Conservation (phyloP, 495 filamentous ascomycete genomes). For the Aspergillus haitiensis region DNA sequence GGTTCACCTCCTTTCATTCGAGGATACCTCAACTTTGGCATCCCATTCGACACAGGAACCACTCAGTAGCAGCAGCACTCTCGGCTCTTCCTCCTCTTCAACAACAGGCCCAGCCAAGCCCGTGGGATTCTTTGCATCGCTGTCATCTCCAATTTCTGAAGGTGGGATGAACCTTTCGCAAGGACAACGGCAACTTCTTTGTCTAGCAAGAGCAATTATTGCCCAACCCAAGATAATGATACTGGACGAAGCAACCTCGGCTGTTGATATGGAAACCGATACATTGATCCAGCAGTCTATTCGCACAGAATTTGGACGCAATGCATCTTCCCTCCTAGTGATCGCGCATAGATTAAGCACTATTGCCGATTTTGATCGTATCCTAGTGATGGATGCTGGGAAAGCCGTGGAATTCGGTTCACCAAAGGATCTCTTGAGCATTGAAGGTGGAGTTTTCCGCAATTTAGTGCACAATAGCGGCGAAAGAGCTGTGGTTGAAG, state of each 20-base stretch:
- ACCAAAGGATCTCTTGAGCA: conserved; percentile 65
- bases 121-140: conserved; percentile 65
- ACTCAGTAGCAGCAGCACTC: conserved; percentile 23
- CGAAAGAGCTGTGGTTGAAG: conserved; percentile 61
- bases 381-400: conserved; percentile 79
- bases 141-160: conserved; percentile 66
- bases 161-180: conserved; percentile 81
- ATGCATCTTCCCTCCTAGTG: conserved; percentile 74
- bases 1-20: conserved; percentile 65
- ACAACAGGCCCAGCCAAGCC: conserved; percentile 30
- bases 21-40: conserved; percentile 39
- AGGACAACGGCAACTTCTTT: conserved; percentile 85
- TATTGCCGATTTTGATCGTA: conserved; percentile 81
- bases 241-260: conserved; percentile 85
- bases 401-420: conserved; percentile 70
- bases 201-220: conserved; percentile 84
- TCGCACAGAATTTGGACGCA: conserved; percentile 68
- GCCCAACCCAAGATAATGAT: conserved; percentile 80
- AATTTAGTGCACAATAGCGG: conserved; percentile 76
- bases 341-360: conserved; percentile 88
- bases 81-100: conserved; percentile 23
- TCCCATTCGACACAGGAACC: conserved; percentile 31
- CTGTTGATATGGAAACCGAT: conserved; percentile 87
- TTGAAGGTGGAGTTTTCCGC: conserved; percentile 58
- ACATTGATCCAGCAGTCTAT: conserved; percentile 79